phyloP scores from a whole-genome alignment of 345 rosid species.

The Physaria fendleri region DNA sequence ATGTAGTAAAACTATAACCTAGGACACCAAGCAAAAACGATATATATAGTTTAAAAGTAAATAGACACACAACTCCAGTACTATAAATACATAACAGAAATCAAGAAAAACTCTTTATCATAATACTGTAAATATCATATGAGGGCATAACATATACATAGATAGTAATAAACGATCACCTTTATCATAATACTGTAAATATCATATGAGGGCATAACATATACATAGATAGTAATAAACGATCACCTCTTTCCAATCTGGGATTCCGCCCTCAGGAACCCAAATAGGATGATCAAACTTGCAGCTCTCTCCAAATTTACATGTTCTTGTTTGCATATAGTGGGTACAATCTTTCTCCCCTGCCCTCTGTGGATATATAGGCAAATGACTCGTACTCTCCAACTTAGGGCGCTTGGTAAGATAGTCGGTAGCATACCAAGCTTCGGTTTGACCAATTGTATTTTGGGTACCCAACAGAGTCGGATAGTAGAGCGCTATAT shows the following conservation, averaged over 20 bases:
- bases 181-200: slow-evolving; percentile 7
- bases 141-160: slow-evolving; percentile 29
- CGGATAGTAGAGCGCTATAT: slow-evolving; percentile 86
- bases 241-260: slow-evolving; percentile 99
- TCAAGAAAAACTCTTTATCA: neutral
- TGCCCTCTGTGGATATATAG: slow-evolving; percentile 91
- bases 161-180: slow-evolving; percentile 73
- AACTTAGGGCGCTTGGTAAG: slow-evolving; percentile 87
- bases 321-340: slow-evolving; percentile 98
- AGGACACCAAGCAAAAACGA: slow-evolving; percentile 19
- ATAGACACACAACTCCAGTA: neutral
- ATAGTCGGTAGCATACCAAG: slow-evolving; percentile 76
- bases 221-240: slow-evolving; percentile 51
- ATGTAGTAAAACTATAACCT: neutral
- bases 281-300: slow-evolving; percentile 99
- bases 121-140: slow-evolving; percentile 16
- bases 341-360: slow-evolving; percentile 99
- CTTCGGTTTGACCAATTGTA: slow-evolving; percentile 87
- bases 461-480: slow-evolving; percentile 73
- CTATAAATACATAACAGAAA: slow-evolving; percentile 12
- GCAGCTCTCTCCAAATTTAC: slow-evolving; percentile 99
- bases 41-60: neutral
- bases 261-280: slow-evolving; percentile 99
- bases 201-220: slow-evolving; percentile 11
- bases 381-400: slow-evolving; percentile 75